Evolutionary conservation across 768 basidiomycete species (phyloP).

Genomic region (Fibroporia radiculosa): DNA sequence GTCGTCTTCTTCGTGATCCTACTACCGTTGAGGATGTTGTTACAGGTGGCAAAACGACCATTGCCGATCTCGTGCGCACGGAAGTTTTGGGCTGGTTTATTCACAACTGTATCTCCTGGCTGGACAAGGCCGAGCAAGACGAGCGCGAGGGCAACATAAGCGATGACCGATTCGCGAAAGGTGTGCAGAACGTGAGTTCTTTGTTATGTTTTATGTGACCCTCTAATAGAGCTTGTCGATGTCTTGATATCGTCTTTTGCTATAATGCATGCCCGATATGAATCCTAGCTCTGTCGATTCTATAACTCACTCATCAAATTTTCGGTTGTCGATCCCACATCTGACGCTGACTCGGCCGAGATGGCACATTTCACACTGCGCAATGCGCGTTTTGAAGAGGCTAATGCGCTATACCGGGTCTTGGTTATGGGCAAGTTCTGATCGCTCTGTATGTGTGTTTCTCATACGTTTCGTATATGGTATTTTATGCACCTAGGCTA

Average conservation of each 20-base stretch:
- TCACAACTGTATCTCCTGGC: slow-evolving; percentile 59
- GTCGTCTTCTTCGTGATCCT: slow-evolving; percentile 57
- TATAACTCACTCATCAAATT: slow-evolving; percentile 64
- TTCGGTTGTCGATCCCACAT: slow-evolving; percentile 52
- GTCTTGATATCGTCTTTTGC: too few species aligned
- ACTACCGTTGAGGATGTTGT: slow-evolving; percentile 34
- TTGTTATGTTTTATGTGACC: background rate
- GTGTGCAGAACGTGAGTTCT: slow-evolving; percentile 55
- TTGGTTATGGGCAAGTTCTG: slow-evolving; percentile 39
- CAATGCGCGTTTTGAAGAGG: slow-evolving; percentile 69
- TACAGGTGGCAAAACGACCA: slow-evolving; percentile 43
- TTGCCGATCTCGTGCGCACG: slow-evolving; percentile 55
- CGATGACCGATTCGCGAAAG: slow-evolving; percentile 68
- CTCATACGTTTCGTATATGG: too few species aligned
- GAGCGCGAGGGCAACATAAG: slow-evolving; percentile 60
- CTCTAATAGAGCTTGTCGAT: background rate
- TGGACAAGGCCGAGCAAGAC: slow-evolving; percentile 63
- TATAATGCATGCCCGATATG: background rate
- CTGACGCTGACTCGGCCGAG: slow-evolving; percentile 61
- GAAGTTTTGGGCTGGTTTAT: slow-evolving; percentile 69
- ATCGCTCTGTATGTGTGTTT: slow-evolving; percentile 1
- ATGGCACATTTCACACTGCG: slow-evolving; percentile 72
- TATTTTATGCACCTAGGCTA: too few species aligned
- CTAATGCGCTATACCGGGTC: slow-evolving; percentile 61
- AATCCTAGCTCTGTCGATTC: slow-evolving; percentile 65